phyloP scores from a whole-genome alignment of 2,329 filamentous ascomycete species.

The Colletotrichum tabaci region DNA sequence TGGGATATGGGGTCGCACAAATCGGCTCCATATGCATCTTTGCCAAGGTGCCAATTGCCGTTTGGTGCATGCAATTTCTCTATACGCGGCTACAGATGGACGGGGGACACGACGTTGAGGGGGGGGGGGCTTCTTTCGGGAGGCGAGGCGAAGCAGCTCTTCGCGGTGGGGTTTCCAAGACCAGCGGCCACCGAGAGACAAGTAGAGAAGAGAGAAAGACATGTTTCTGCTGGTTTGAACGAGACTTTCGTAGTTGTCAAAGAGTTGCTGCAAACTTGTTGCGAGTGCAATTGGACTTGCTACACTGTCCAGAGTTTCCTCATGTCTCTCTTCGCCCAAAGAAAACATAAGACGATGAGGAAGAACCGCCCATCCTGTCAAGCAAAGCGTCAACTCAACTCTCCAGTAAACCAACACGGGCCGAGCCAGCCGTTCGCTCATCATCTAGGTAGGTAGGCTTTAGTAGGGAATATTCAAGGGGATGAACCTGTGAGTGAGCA shows the following conservation, averaged over 20 bases:
- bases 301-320: background rate
- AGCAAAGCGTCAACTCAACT: background rate
- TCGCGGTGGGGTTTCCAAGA: background rate
- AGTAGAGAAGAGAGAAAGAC: too few relatives aligned
- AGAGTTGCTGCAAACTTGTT: too few relatives aligned
- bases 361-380: background rate
- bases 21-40: background rate
- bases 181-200: background rate
- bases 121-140: background rate
- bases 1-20: background rate
- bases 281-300: background rate
- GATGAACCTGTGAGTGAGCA: background rate
- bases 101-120: background rate
- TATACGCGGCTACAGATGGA: background rate
- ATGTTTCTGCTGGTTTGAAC: too few relatives aligned
- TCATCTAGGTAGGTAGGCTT: background rate
- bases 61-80: constrained; percentile 8
- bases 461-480: background rate
- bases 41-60: constrained; percentile 1
- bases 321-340: background rate
- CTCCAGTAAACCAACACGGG: background rate
- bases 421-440: background rate
- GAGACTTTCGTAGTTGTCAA: too few relatives aligned
- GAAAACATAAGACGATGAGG: background rate
- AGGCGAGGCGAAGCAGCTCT: constrained; percentile 9